Percentiles rank a stretch among this genome's conserved stretches.
Conservation (phyloP, 768 basidiomycete species). For the Zangia roseola region DNA sequence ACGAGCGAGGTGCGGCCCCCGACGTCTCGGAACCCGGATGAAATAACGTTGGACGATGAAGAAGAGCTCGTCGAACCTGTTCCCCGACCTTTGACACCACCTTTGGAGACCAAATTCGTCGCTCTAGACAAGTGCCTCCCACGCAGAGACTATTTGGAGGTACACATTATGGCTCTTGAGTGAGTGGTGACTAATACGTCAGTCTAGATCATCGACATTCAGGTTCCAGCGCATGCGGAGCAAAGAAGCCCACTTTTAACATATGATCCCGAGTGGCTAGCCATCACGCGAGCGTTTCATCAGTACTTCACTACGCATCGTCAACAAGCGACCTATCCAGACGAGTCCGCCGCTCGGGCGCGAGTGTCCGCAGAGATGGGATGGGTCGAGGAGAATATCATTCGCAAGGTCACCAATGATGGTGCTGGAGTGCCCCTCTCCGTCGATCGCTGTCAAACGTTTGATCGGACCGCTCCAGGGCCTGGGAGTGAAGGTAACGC, state of each 20-base stretch:
- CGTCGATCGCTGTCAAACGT: conserved; percentile 61
- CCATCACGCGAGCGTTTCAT: conserved; percentile 85
- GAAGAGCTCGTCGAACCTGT: conserved; percentile 41
- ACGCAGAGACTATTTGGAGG: conserved; percentile 78
- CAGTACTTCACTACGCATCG: conserved; percentile 63
- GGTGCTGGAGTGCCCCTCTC: conserved; percentile 11
- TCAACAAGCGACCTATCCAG: conserved; percentile 58
- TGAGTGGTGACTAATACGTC: background rate
- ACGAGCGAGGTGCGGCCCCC: conserved; percentile 36
- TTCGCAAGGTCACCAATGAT: conserved; percentile 12
- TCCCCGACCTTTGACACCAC: conserved; percentile 28
- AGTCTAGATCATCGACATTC: conserved; percentile 67
- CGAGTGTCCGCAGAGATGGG: conserved; percentile 57
- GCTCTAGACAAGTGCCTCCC: conserved; percentile 90
- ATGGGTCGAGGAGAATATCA: conserved; percentile 68
- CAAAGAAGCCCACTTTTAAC: conserved; percentile 43
- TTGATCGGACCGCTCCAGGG: conserved; percentile 64
- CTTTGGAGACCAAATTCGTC: conserved; percentile 67
- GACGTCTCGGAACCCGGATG: conserved; percentile 46
- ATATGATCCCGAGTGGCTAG: conserved; percentile 93
- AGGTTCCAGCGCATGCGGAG: conserved; percentile 24
- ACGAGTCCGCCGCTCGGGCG: conserved; percentile 44
- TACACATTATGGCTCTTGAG: conserved; percentile 31
- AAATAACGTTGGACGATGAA: conserved; percentile 47
- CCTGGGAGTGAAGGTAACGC: conserved; percentile 40